Evolutionary conservation across 1,284 basidiomycete genomes (phyloP).

Genomic region (Malassezia dermatis): DNA sequence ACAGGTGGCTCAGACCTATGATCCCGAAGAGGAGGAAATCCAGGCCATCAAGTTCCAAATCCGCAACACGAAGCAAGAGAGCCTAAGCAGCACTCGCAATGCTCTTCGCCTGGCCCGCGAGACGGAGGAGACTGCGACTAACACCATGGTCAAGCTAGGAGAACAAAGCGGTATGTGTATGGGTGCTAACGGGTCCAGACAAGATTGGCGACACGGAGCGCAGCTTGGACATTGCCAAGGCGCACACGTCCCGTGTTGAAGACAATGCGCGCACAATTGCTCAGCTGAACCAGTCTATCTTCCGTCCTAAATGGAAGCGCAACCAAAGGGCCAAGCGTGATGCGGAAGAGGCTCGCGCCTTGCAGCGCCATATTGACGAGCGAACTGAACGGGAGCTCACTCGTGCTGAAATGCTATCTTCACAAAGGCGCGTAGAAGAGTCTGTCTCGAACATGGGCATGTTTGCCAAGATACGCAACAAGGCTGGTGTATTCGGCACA

Average conservation of each 20-base stretch:
- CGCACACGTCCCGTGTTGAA: conserved; percentile 73
- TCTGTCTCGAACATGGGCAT: conserved; percentile 52
- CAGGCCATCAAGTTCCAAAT: conserved; percentile 94
- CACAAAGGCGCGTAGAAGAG: conserved; percentile 71
- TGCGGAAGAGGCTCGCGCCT: conserved; percentile 77
- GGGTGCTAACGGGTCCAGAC: conserved; percentile 10
- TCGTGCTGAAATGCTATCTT: conserved; percentile 61
- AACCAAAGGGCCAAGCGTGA: conserved; percentile 67
- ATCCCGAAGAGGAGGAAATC: conserved; percentile 83
- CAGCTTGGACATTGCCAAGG: conserved; percentile 85
- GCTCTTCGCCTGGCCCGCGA: conserved; percentile 83
- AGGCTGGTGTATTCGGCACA: conserved; percentile 3
- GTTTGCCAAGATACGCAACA: conserved; percentile 23
- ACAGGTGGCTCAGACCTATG: conserved; percentile 2
- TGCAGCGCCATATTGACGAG: conserved; percentile 79
- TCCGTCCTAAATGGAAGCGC: conserved; percentile 54
- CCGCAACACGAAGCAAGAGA: conserved; percentile 82
- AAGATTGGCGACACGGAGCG: conserved; percentile 84
- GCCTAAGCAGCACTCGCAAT: conserved; percentile 78
- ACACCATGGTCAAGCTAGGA: conserved; percentile 75
- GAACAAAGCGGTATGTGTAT: conserved; percentile 73
- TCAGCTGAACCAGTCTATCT: conserved; percentile 86
- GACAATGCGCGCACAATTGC: conserved; percentile 91
- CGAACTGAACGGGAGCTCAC: conserved; percentile 58
- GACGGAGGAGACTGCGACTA: conserved; percentile 86